A percentile compares a stretch with the other conserved stretches of the same genome.
Evolutionary conservation across 2,329 filamentous ascomycete species (phyloP).

Genomic region (Pestalotiopsis sp.): DNA sequence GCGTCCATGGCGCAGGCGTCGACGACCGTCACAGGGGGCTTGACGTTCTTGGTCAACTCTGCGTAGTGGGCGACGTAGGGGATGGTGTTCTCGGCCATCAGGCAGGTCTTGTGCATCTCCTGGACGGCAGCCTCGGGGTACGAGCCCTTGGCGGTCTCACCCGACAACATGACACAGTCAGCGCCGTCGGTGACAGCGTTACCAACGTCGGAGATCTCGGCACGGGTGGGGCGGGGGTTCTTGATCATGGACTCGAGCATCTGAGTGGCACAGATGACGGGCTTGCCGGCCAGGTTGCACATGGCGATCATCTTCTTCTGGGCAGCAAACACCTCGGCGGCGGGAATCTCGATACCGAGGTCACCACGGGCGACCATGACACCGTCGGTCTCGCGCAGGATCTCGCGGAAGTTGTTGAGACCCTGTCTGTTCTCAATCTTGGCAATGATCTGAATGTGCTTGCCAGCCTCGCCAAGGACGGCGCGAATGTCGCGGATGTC

Average conservation of each 20-base stretch:
- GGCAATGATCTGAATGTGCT: conserved; percentile 98
- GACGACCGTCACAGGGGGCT: conserved; percentile 82
- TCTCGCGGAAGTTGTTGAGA: conserved; percentile 99
- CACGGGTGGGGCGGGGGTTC: conserved; percentile 96
- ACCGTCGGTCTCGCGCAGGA: conserved; percentile 93
- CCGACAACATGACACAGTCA: conserved; percentile 99
- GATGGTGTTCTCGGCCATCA: conserved; percentile 96
- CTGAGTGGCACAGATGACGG: conserved; percentile 97
- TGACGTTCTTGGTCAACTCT: conserved; percentile 83
- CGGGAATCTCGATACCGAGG: conserved; percentile 97
- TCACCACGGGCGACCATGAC: conserved; percentile 99
- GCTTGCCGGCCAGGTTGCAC: conserved; percentile 99
- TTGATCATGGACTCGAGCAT: conserved; percentile 99
- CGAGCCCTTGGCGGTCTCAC: conserved; percentile 96
- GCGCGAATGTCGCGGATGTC: conserved; percentile 91
- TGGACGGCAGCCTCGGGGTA: conserved; percentile 91
- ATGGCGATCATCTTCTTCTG: conserved; percentile 99
- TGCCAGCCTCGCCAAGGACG: conserved; percentile 88
- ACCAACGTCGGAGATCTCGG: conserved; percentile 97
- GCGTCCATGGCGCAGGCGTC: conserved; percentile 98
- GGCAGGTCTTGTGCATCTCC: conserved; percentile 98
- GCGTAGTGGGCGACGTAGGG: conserved; percentile 97
- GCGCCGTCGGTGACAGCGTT: conserved; percentile 97
- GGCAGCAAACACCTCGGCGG: conserved; percentile 96
- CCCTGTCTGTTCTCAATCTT: conserved; percentile 99